Percentiles rank a stretch among this genome's conserved stretches.
Evolutionary conservation across 768 basidiomycete species (phyloP).

Genomic region (Suillus fuscotomentosus): DNA sequence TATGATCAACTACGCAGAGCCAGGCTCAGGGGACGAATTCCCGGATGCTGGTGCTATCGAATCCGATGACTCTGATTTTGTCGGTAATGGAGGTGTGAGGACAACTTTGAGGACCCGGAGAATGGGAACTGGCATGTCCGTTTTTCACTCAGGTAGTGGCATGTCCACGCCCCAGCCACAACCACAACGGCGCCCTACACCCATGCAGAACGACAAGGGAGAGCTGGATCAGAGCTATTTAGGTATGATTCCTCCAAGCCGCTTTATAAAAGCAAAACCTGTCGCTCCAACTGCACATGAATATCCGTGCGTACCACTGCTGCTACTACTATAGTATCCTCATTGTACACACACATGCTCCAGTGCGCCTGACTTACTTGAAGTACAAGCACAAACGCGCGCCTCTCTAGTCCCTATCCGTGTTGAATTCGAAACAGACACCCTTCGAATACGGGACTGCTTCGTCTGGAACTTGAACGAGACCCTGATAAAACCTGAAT

Average conservation of each 20-base stretch:
- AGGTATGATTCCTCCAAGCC: constrained; percentile 79
- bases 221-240: constrained; percentile 88
- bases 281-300: constrained; percentile 64
- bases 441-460: constrained; percentile 88
- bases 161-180: constrained; percentile 32
- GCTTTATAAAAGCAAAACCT: constrained; percentile 64
- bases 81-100: constrained; percentile 62
- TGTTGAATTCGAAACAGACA: constrained; percentile 92
- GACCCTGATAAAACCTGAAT: constrained; percentile 77
- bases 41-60: constrained; percentile 81
- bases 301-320: constrained; percentile 61
- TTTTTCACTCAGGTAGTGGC: constrained; percentile 54
- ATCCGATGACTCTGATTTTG: constrained; percentile 81
- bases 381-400: constrained; percentile 53
- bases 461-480: constrained; percentile 97
- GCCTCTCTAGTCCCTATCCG: constrained; percentile 83
- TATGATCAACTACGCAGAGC: constrained; percentile 85
- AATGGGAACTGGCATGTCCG: constrained; percentile 47
- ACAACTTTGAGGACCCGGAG: constrained; percentile 50
- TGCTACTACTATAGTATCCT: not conserved
- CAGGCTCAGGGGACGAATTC: constrained; percentile 78
- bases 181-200: constrained; percentile 16
- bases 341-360: not conserved
- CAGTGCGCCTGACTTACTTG: constrained; percentile 66
- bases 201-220: constrained; percentile 38